A percentile compares a stretch with the other conserved stretches of the same genome.
Evolutionary conservation across 129 eudicot genomes (phyloP).

Genomic region (Flaveria trinervia): DNA sequence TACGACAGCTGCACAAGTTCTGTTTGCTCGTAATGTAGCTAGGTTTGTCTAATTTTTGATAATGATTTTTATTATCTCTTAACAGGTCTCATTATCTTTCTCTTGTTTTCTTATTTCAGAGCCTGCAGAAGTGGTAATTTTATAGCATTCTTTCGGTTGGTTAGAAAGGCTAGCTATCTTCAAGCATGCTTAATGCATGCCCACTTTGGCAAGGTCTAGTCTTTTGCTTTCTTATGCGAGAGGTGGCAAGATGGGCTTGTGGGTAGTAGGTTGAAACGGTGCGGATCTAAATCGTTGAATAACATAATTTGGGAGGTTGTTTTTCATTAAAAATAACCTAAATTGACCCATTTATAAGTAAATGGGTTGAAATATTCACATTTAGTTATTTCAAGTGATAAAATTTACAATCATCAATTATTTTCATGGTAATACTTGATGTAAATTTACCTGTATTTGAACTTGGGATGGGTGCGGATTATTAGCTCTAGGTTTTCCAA

Average conservation of each 20-base stretch:
- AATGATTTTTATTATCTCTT: not conserved
- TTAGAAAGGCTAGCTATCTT: conserved; percentile 76
- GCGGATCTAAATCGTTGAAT: not conserved
- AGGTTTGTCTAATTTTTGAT: conserved; percentile 52
- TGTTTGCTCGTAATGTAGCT: conserved; percentile 96
- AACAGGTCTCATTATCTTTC: conserved; percentile 7
- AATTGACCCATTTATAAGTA: not conserved
- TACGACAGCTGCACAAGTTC: conserved; percentile 83
- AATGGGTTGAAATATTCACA: not conserved
- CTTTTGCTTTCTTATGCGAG: conserved; percentile 11
- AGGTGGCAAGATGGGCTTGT: not conserved
- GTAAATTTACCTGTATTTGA: not conserved
- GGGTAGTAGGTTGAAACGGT: not conserved
- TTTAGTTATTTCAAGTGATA: not conserved
- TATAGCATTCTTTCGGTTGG: conserved; percentile 88
- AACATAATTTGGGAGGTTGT: not conserved
- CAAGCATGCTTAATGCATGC: conserved; percentile 99
- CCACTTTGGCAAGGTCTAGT: conserved; percentile 88
- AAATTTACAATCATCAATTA: not conserved
- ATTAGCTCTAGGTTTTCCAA: not conserved
- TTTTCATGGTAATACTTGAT: conserved; percentile 7
- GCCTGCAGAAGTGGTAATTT: conserved; percentile 90
- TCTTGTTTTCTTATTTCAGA: conserved; percentile 51
- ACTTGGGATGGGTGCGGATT: not conserved
- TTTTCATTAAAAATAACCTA: not conserved